Conservation (phyloP, 2,329 filamentous ascomycete genomes). For the Neofusicoccum laricinum region DNA sequence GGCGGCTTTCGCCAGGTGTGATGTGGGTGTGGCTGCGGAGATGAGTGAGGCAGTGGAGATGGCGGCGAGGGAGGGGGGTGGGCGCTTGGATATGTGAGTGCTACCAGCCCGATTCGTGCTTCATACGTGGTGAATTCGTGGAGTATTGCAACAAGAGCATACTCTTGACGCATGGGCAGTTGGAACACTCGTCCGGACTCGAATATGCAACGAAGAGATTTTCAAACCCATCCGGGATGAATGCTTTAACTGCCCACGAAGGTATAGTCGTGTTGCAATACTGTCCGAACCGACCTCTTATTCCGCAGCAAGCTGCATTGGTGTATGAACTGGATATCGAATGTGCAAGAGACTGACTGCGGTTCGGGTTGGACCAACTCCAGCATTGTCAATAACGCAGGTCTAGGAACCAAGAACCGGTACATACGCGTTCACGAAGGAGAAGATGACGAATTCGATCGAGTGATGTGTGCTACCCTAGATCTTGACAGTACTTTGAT, state of each 20-base stretch:
- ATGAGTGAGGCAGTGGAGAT: constrained; percentile 21
- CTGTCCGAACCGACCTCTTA: too few relatives aligned
- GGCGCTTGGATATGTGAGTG: constrained; percentile 30
- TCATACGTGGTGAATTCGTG: too few relatives aligned
- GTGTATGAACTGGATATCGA: not conserved
- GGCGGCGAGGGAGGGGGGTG: constrained; percentile 27
- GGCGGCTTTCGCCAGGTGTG: constrained; percentile 24
- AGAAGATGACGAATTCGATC: constrained; percentile 6
- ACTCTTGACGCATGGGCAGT: too few relatives aligned
- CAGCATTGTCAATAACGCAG: constrained; percentile 35
- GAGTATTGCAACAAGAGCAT: too few relatives aligned
- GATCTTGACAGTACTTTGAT: not conserved
- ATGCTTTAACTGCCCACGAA: too few relatives aligned
- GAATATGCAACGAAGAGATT: too few relatives aligned
- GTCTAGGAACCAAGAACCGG: constrained; percentile 28
- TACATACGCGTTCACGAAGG: not conserved
- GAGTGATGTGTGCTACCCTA: not conserved
- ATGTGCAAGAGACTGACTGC: not conserved
- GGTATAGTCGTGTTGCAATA: too few relatives aligned
- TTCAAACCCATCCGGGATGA: too few relatives aligned
- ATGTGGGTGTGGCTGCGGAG: constrained; percentile 25
- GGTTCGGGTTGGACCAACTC: not conserved
- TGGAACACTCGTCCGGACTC: too few relatives aligned
- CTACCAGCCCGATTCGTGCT: too few relatives aligned
- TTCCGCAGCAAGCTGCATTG: too few relatives aligned